Percentiles rank a stretch among this genome's conserved stretches.
Conservation (phyloP, 2,329 filamentous ascomycete genomes). For the Penicillium sp. region DNA sequence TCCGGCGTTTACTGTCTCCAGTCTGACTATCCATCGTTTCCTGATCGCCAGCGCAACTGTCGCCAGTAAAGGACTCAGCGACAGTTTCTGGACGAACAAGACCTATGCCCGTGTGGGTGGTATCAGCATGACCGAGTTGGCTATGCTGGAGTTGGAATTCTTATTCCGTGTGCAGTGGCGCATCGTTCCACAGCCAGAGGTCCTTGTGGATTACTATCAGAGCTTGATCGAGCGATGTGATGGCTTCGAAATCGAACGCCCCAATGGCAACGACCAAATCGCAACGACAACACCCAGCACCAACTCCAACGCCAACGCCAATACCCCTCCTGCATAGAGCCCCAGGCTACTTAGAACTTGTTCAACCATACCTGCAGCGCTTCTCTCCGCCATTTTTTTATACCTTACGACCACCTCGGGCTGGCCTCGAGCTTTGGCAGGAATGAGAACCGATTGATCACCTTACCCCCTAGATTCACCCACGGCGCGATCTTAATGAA, state of each 20-base stretch:
- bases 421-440: constrained; percentile 22
- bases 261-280: constrained; percentile 11
- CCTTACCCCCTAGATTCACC: constrained; percentile 3
- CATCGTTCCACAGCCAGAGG: constrained; percentile 93
- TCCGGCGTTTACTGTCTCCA: constrained; percentile 93
- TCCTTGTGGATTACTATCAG: constrained; percentile 89
- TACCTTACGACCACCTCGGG: constrained; percentile 14
- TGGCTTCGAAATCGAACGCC: constrained; percentile 59
- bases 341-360: neutral
- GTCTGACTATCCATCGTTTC: constrained; percentile 94
- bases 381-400: neutral
- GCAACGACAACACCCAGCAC: constrained; percentile 6
- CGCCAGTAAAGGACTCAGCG: constrained; percentile 91
- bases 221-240: constrained; percentile 74
- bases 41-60: constrained; percentile 95
- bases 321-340: constrained; percentile 19
- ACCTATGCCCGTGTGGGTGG: constrained; percentile 94
- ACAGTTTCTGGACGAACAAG: constrained; percentile 98
- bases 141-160: constrained; percentile 90
- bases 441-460: neutral
- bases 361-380: neutral
- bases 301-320: neutral
- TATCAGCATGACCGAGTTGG: constrained; percentile 86
- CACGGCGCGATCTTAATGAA: constrained; percentile 21
- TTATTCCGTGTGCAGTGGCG: constrained; percentile 92